These are phyloP conservation scores for Talaromyces sp. DNA, from an alignment of 2,329 filamentous ascomycete species.

Conservation along the genomic window DNA sequence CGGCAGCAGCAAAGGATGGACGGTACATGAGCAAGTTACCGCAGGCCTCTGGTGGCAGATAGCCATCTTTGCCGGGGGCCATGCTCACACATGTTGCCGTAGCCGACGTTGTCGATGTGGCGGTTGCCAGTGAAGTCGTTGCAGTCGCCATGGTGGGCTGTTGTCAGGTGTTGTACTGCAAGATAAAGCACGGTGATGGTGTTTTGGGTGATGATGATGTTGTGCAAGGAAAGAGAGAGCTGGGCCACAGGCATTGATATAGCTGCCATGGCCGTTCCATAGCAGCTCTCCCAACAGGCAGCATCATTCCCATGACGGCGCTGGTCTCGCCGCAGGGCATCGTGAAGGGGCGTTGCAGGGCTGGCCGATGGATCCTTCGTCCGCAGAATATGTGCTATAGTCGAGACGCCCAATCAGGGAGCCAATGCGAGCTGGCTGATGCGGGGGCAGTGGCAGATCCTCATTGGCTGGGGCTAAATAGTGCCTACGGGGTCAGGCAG, in stretches of 20 bases:
- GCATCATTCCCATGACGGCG: not conserved
- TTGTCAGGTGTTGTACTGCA: not conserved
- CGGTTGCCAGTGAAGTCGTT: not conserved
- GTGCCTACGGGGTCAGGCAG: not conserved
- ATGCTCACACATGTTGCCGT: slow-evolving; percentile 22
- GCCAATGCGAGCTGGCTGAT: not conserved
- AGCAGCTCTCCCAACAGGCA: too few relatives aligned
- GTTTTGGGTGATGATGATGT: not conserved
- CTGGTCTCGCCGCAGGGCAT: not conserved
- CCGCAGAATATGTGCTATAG: not conserved
- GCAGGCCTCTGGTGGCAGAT: slow-evolving; percentile 15
- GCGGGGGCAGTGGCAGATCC: not conserved
- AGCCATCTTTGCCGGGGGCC: slow-evolving; percentile 19
- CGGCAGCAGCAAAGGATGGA: slow-evolving; percentile 31
- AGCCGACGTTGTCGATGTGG: slow-evolving; percentile 38
- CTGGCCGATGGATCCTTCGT: not conserved
- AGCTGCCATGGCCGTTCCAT: not conserved
- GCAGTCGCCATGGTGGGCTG: not conserved
- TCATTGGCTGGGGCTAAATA: not conserved
- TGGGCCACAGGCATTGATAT: not conserved
- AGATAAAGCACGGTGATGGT: not conserved
- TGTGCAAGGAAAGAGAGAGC: not conserved
- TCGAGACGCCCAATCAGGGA: not conserved
- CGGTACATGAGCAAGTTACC: slow-evolving; percentile 22
- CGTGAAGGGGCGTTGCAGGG: too few relatives aligned